phyloP scores from a whole-genome alignment of 2,329 filamentous ascomycete genomes.

The Ceratocystis albifundus region DNA sequence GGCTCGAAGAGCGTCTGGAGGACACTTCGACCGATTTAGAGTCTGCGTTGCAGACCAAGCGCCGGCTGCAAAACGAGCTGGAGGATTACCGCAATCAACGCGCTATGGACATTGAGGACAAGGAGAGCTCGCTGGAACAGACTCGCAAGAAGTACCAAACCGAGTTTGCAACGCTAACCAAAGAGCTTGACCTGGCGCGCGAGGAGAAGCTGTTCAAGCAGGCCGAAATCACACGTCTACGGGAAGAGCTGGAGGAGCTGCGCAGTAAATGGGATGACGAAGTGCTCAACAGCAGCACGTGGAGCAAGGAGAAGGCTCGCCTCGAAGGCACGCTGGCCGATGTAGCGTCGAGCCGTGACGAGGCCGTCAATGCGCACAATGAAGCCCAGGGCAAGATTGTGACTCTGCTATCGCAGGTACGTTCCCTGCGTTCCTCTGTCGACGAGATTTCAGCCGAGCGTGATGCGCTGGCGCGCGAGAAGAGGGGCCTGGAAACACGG shows the following conservation, averaged over 20 bases:
- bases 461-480: conserved; percentile 75
- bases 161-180: conserved; percentile 78
- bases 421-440: conserved; percentile 66
- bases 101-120: conserved; percentile 93
- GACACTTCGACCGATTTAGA: conserved; percentile 85
- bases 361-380: conserved; percentile 84
- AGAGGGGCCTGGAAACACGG: conserved; percentile 74
- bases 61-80: conserved; percentile 88
- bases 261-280: conserved; percentile 97
- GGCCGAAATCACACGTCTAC: conserved; percentile 71
- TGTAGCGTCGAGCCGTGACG: conserved; percentile 80
- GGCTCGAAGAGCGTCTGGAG: conserved; percentile 80
- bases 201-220: conserved; percentile 81
- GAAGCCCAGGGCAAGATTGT: conserved; percentile 92
- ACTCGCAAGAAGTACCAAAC: conserved; percentile 94
- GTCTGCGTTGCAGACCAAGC: conserved; percentile 76
- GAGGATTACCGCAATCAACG: conserved; percentile 94
- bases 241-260: conserved; percentile 92
- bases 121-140: conserved; percentile 90
- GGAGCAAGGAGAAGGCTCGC: conserved; percentile 94
- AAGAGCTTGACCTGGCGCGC: conserved; percentile 85
- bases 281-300: conserved; percentile 91
- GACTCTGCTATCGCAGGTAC: conserved; percentile 77
- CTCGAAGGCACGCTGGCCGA: conserved; percentile 83
- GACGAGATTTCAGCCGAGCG: conserved; percentile 80